Evolutionary conservation across 371 early-diverging fungal genomes (phyloP).

Genomic region (Zychaea mexicana): DNA sequence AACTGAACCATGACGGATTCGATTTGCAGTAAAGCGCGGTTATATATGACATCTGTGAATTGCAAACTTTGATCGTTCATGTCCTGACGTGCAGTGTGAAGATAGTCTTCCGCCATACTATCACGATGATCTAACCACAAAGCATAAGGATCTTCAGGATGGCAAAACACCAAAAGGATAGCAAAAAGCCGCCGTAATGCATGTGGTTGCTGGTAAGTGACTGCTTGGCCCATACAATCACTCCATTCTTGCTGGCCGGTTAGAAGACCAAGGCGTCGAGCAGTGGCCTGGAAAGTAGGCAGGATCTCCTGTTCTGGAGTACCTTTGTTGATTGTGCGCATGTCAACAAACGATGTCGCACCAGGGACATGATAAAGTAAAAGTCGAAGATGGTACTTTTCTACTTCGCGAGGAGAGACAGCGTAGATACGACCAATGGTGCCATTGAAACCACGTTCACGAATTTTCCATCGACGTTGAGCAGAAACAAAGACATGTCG

Average conservation of each 20-base stretch:
- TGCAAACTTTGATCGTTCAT: not conserved
- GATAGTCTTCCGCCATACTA: not conserved
- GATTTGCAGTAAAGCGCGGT: not conserved
- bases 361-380: conserved; percentile 13
- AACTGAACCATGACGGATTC: not conserved
- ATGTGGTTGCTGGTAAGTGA: too few relatives aligned
- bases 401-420: not conserved
- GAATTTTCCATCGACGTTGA: not conserved
- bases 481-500: not conserved
- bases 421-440: too few relatives aligned
- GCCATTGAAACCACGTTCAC: too few relatives aligned
- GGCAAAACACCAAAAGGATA: not conserved
- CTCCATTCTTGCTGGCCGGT: too few relatives aligned
- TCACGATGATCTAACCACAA: not conserved
- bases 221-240: too few relatives aligned
- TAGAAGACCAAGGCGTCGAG: too few relatives aligned
- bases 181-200: not conserved
- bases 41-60: not conserved
- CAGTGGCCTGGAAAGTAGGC: too few relatives aligned
- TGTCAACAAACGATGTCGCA: not conserved
- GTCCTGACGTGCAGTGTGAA: not conserved
- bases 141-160: not conserved
- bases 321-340: conserved; percentile 2
- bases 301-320: too few relatives aligned
- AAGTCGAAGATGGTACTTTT: not conserved